Base-by-base conservation (phyloP, 345 rosid genomes). In the Boechera retrofracta region DNA sequence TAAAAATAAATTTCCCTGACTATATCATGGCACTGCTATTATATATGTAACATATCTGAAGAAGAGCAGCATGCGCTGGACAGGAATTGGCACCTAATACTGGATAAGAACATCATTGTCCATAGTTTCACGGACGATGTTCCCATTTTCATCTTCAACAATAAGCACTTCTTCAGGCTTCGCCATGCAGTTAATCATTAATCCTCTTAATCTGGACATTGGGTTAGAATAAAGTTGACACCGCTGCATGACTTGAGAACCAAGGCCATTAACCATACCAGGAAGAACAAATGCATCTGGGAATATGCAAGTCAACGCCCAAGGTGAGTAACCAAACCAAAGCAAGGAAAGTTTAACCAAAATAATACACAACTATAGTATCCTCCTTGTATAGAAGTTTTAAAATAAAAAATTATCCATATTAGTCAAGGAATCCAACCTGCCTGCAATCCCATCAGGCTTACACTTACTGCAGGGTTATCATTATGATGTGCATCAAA, bases 61-160 rank as follows among this genome's bases (percentile, higher is more conserved):
- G 54, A 65, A 32, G 4, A 64, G 66, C 7, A 49, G 24, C 8
- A 51, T 41, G 59, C 41, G 52, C 42, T 35, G 65, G 41, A 61
- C 15, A 63, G 26, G n/a, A 61, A 69, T 51, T 11, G 47, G 67
- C 31, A 95, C 99, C 97, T 96, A 93, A 54, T 93, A 96, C 63
- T 96, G 99, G 72, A 96, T 97, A 77, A 93, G 99, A 74, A 96
- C 97, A 87, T 96, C 99, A 67, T 96, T 93, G 85, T 96, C 99
- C 99, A 96, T 78, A 57, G 99, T 96, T 88, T 91, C 98, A 68
- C 97, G 95, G 58, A 93, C 99, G 44, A 93, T 93, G 82, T 96
- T 96, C 33, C 99, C 99, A 83, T 96, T 96, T 85, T 96, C 99
- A 88, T 96, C 99, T 88, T 96, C 99, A 84, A 96, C 98, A 66